A percentile compares a stretch with the other conserved stretches of the same genome.
phyloP scores from a whole-genome alignment of 192 early-diverging fungal species.

The Coemansia sp. region DNA sequence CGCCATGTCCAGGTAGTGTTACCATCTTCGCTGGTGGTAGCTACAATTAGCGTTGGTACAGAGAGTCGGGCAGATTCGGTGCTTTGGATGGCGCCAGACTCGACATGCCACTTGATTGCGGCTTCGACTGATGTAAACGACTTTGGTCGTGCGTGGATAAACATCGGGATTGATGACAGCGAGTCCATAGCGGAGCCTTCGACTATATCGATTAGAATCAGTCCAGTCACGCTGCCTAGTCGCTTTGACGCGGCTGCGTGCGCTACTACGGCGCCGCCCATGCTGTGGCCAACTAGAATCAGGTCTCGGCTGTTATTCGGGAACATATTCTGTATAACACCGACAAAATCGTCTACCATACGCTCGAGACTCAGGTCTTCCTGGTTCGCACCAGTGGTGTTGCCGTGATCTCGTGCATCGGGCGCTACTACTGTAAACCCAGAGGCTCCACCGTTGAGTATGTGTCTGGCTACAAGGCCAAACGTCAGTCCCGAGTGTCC shows the following conservation, averaged over 20 bases:
- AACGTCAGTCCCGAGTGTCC: slow-evolving; percentile 69
- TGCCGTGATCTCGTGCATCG: slow-evolving; percentile 77
- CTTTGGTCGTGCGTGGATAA: slow-evolving; percentile 37
- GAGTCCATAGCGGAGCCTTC: slow-evolving; percentile 66
- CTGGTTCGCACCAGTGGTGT: slow-evolving; percentile 45
- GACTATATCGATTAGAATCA: slow-evolving; percentile 76
- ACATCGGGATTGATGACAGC: slow-evolving; percentile 37
- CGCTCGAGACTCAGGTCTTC: slow-evolving; percentile 57
- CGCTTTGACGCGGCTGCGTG: slow-evolving; percentile 58
- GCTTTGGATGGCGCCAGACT: slow-evolving; percentile 64
- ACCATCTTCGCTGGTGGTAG: slow-evolving; percentile 12
- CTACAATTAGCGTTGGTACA: slow-evolving; percentile 61
- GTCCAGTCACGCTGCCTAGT: slow-evolving; percentile 58
- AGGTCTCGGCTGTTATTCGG: slow-evolving; percentile 55
- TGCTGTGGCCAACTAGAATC: slow-evolving; percentile 79
- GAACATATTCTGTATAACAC: slow-evolving; percentile 52
- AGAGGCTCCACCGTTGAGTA: slow-evolving; percentile 39
- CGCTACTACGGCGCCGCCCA: slow-evolving; percentile 77
- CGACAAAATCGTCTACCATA: slow-evolving; percentile 60
- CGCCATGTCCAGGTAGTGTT: slow-evolving; percentile 58
- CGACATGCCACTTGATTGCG: slow-evolving; percentile 56
- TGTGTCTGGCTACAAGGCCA: slow-evolving; percentile 59
- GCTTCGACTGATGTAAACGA: slow-evolving; percentile 21
- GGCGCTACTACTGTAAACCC: slow-evolving; percentile 56
- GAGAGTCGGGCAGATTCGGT: slow-evolving; percentile 69